These are phyloP conservation scores for Tephrocybe sp. DNA, from an alignment of 768 basidiomycete genomes.

Conservation along the genomic window DNA sequence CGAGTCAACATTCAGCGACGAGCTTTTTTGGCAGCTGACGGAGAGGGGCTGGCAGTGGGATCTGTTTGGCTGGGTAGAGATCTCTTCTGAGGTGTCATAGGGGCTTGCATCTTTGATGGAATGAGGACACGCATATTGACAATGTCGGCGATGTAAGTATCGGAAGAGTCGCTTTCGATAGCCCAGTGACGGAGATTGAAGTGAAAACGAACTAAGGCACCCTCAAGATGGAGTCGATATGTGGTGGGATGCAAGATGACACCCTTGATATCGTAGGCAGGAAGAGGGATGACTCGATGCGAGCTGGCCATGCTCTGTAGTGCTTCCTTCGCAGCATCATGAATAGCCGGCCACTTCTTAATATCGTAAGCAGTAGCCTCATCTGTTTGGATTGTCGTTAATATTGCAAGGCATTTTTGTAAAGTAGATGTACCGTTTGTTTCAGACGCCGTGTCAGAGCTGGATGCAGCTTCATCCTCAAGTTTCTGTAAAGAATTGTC, in stretches of 20 bases:
- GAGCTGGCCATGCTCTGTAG: background rate
- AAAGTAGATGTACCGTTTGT: too few relatives aligned
- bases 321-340: background rate
- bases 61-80: background rate
- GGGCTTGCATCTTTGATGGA: background rate
- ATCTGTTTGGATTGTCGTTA: too few relatives aligned
- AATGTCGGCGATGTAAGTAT: background rate
- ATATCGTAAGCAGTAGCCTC: background rate
- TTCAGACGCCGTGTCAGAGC: too few relatives aligned
- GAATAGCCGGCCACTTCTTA: background rate
- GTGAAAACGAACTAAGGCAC: background rate
- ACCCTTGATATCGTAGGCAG: background rate
- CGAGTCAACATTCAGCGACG: too few relatives aligned
- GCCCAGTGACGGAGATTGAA: background rate
- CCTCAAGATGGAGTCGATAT: background rate
- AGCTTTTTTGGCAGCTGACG: too few relatives aligned
- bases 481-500: too few relatives aligned
- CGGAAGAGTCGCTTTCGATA: background rate
- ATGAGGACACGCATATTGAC: background rate
- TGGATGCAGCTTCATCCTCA: too few relatives aligned
- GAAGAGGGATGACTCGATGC: background rate
- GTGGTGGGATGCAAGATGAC: background rate
- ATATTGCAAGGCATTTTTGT: too few relatives aligned
- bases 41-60: too few relatives aligned
- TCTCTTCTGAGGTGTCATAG: background rate